phyloP scores from a whole-genome alignment of 1,284 basidiomycete species.

The Blastosporella zonata region DNA sequence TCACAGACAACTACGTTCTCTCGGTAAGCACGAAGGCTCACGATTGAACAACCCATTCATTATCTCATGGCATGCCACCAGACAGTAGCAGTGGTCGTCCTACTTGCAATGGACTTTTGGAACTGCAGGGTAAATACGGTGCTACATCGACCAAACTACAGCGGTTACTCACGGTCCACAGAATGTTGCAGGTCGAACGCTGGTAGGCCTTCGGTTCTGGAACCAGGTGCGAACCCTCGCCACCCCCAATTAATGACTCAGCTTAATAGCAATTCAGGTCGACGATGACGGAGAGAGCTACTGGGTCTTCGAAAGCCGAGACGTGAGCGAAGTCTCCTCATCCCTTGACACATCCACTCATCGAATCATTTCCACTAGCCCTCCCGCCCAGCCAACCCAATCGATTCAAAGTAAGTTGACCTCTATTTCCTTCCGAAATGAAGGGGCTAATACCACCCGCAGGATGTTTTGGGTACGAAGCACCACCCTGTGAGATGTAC shows the following conservation, averaged over 20 bases:
- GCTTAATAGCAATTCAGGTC: slow-evolving; percentile 45
- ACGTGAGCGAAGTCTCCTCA: slow-evolving; percentile 52
- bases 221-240: slow-evolving; percentile 63
- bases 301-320: slow-evolving; percentile 94
- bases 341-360: slow-evolving; percentile 13
- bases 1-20: slow-evolving; percentile 87
- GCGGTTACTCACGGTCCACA: slow-evolving; percentile 29
- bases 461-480: slow-evolving; percentile 88
- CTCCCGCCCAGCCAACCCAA: slow-evolving; percentile 82
- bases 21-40: slow-evolving; percentile 53
- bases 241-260: slow-evolving; percentile 1
- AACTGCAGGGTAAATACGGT: slow-evolving; percentile 72
- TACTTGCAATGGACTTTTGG: slow-evolving; percentile 96
- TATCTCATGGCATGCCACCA: slow-evolving; percentile 28
- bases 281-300: slow-evolving; percentile 94
- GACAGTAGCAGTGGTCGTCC: slow-evolving; percentile 88
- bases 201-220: slow-evolving; percentile 94
- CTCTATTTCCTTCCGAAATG: neutral
- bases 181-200: slow-evolving; percentile 89
- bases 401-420: slow-evolving; percentile 79
- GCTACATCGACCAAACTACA: slow-evolving; percentile 1
- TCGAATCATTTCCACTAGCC: slow-evolving; percentile 52
- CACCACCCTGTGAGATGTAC: slow-evolving; percentile 7
- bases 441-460: neutral
- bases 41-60: neutral